These are phyloP conservation scores for Botryotinia narcissicola DNA, from an alignment of 2,329 filamentous ascomycete genomes.

Conservation along the genomic window DNA sequence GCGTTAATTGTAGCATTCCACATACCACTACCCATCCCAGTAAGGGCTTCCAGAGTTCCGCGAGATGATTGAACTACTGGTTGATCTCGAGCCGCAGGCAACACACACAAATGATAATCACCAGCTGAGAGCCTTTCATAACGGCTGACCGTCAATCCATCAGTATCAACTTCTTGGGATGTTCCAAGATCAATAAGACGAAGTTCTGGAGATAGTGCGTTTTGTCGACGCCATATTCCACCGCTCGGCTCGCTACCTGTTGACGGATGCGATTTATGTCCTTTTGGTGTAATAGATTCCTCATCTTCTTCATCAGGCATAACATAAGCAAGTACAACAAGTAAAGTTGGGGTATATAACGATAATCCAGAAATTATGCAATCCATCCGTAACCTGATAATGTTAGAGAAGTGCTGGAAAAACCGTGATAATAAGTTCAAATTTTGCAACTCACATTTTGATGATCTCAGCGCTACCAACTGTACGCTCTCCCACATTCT, in stretches of 20 bases:
- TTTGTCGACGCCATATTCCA: conserved; percentile 68
- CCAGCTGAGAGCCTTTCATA: conserved; percentile 82
- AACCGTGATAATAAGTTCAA: not conserved
- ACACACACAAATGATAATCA: conserved; percentile 85
- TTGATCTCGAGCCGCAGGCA: conserved; percentile 72
- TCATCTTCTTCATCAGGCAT: conserved; percentile 58
- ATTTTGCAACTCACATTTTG: conserved; percentile 71
- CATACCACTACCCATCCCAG: conserved; percentile 70
- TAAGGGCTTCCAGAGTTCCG: conserved; percentile 74
- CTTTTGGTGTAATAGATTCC: conserved; percentile 39
- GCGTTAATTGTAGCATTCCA: conserved; percentile 92
- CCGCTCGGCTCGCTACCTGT: conserved; percentile 58
- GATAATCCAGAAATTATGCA: conserved; percentile 97
- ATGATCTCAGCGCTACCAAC: conserved; percentile 84
- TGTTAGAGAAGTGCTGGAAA: conserved; percentile 33
- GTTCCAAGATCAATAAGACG: conserved; percentile 86
- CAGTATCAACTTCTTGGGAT: conserved; percentile 79
- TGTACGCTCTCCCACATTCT: conserved; percentile 65
- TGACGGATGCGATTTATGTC: conserved; percentile 42
- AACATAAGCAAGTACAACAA: conserved; percentile 90
- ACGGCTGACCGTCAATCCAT: conserved; percentile 79
- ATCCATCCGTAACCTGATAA: conserved; percentile 78
- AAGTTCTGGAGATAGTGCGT: conserved; percentile 82
- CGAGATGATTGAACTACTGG: conserved; percentile 59
- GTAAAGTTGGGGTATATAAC: conserved; percentile 86